Percentiles rank a stretch among this genome's conserved stretches.
Conservation (phyloP, 208 protist genomes). For the Leishmania major region DNA sequence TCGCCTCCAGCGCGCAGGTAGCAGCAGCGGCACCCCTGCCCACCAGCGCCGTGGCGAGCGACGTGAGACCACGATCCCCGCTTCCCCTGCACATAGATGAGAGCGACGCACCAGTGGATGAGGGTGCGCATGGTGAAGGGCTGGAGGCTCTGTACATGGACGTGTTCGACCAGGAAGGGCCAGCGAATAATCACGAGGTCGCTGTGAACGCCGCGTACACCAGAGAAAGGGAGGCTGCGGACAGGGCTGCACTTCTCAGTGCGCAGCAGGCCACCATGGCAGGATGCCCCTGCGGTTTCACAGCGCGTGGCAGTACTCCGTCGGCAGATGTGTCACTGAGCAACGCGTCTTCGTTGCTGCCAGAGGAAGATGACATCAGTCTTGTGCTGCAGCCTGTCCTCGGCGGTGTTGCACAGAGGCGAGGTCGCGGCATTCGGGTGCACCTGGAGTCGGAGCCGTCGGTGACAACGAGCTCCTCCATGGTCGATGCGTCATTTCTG, state of each 20-base stretch:
- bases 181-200: background rate
- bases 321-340: background rate
- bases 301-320: background rate
- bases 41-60: background rate
- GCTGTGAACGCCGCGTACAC: constrained; percentile 16
- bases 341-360: background rate
- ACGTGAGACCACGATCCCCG: background rate
- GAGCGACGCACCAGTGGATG: background rate
- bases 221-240: constrained; percentile 1
- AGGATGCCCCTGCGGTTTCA: background rate
- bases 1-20: background rate
- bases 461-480: background rate
- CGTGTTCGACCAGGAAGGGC: background rate
- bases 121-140: background rate
- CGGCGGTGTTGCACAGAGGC: constrained; percentile 4
- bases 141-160: background rate
- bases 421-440: background rate
- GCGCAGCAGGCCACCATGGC: constrained; percentile 17
- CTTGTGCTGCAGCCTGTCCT: constrained; percentile 25
- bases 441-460: background rate
- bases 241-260: constrained; percentile 1
- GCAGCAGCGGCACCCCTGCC: background rate
- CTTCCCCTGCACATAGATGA: background rate
- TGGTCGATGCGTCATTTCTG: background rate
- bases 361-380: background rate